A percentile compares a stretch with the other conserved stretches of the same genome.
Conservation (phyloP, 495 filamentous ascomycete species). For the Aspergillus indologenus region DNA sequence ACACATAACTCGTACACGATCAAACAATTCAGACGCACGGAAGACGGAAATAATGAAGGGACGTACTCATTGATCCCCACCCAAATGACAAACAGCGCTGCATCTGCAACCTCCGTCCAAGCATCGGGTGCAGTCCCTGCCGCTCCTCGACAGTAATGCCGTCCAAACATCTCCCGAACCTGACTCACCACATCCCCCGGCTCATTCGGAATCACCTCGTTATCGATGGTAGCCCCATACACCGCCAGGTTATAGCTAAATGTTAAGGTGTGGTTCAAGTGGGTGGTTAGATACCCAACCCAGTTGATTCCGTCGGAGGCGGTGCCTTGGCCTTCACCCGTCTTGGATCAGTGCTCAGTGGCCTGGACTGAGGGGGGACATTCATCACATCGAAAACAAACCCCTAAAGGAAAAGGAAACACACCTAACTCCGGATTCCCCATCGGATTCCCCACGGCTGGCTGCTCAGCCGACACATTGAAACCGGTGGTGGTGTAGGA, state of each 20-base stretch:
- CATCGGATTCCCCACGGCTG: slow-evolving; percentile 58
- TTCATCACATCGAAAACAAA: too few species aligned
- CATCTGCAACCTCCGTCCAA: slow-evolving; percentile 54
- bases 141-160: slow-evolving; percentile 6
- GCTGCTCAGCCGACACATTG: slow-evolving; percentile 52
- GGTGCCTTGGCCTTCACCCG: slow-evolving; percentile 21
- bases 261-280: slow-evolving; percentile 58
- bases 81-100: slow-evolving; percentile 61
- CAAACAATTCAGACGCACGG: background rate
- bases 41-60: background rate
- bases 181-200: slow-evolving; percentile 6
- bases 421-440: slow-evolving; percentile 55
- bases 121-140: slow-evolving; percentile 8
- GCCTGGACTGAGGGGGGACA: too few species aligned
- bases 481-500: slow-evolving; percentile 59
- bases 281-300: slow-evolving; percentile 63
- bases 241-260: slow-evolving; percentile 68
- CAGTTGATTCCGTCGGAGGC: slow-evolving; percentile 60
- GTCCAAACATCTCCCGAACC: background rate
- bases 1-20: too few species aligned
- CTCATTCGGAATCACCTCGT: slow-evolving; percentile 42
- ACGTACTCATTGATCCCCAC: slow-evolving; percentile 66
- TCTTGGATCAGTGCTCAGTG: background rate
- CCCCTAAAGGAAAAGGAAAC: background rate
- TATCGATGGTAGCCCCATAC: slow-evolving; percentile 66